Percentiles rank a stretch among this genome's conserved stretches.
Evolutionary conservation across 176 grass and related monocot species (phyloP).

Genomic region (Phoenix roebelenii): DNA sequence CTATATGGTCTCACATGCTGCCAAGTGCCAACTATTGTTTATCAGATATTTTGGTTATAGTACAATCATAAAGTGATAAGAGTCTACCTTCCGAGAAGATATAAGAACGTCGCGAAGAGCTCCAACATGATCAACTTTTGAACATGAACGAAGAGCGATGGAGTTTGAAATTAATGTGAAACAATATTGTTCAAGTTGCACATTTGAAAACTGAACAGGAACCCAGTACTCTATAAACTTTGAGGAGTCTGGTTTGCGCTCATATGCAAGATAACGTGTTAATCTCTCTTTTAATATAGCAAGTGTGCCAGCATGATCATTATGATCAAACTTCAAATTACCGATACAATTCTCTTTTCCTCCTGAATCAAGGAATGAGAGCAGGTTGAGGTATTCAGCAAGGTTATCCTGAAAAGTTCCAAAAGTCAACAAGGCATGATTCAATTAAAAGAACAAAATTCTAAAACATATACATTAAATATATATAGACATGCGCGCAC

Average conservation of each 20-base stretch:
- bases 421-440: constrained; percentile 21
- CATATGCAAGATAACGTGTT: constrained; percentile 36
- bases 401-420: constrained; percentile 62
- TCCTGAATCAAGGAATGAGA: constrained; percentile 65
- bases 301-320: constrained; percentile 38
- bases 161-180: constrained; percentile 66
- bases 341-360: constrained; percentile 11
- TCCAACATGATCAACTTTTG: constrained; percentile 64
- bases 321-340: constrained; percentile 27
- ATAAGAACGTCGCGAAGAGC: constrained; percentile 68
- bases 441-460: constrained; percentile 5
- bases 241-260: constrained; percentile 57
- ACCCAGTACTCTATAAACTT: constrained; percentile 89
- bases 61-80: too few species aligned
- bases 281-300: constrained; percentile 55
- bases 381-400: constrained; percentile 55
- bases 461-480: too few species aligned
- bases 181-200: constrained; percentile 88
- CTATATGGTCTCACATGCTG: too few species aligned
- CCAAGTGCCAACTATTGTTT: too few species aligned
- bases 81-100: constrained; percentile 65
- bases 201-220: constrained; percentile 57
- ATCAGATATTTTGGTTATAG: too few species aligned
- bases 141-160: constrained; percentile 58
- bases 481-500: too few species aligned